Evolutionary conservation across 2,329 filamentous ascomycete species (phyloP).

Genomic region (Alternaria ethzedia): DNA sequence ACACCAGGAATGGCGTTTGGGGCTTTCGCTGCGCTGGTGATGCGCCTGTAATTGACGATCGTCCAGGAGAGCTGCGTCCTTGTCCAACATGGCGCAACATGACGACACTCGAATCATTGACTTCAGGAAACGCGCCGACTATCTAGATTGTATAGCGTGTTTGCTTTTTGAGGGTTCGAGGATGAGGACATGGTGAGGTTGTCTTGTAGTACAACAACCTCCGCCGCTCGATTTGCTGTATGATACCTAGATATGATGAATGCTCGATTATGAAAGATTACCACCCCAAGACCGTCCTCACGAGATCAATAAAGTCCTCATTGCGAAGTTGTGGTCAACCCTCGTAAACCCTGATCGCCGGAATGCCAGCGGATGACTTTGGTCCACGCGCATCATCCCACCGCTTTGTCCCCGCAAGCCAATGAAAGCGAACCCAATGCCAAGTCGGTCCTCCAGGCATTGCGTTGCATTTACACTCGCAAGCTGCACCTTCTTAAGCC

Average conservation of each 20-base stretch:
- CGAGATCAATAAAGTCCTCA: background rate
- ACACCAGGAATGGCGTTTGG: conserved; percentile 8
- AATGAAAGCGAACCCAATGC: background rate
- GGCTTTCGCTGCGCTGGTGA: conserved; percentile 9
- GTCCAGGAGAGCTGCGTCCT: no score
- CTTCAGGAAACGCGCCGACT: background rate
- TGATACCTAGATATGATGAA: background rate
- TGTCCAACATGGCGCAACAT: no score
- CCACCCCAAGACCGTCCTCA: background rate
- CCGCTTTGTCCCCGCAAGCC: background rate
- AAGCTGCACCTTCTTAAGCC: background rate
- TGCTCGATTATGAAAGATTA: background rate
- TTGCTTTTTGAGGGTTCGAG: background rate
- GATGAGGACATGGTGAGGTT: background rate
- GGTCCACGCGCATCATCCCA: background rate
- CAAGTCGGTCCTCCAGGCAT: background rate
- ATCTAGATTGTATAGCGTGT: background rate
- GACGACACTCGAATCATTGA: background rate
- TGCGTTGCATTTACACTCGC: background rate
- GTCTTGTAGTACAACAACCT: background rate
- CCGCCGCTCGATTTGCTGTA: background rate
- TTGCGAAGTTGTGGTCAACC: background rate
- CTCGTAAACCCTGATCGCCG: background rate
- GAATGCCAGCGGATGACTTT: background rate
- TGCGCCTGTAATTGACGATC: background rate